These are phyloP conservation scores for Globisporangium viniferum DNA, from an alignment of 352 stramenopile genomes.

Conservation along the genomic window DNA sequence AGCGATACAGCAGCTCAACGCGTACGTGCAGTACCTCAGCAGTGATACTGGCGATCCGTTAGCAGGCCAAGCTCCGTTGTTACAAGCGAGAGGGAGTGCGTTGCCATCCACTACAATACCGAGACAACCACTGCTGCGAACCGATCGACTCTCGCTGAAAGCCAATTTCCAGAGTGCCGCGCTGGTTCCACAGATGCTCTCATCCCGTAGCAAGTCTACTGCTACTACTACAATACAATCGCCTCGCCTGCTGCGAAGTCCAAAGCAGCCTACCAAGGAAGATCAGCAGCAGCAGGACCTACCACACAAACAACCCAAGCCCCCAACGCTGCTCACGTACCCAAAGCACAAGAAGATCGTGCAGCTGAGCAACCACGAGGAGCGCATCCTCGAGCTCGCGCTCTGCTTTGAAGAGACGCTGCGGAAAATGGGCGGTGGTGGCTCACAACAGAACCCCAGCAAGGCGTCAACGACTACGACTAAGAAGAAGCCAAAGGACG, in stretches of 20 bases:
- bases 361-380: conserved; percentile 43
- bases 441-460: background rate
- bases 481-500: background rate
- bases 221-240: background rate
- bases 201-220: conserved; percentile 13
- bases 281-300: conserved; percentile 4
- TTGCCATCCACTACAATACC: background rate
- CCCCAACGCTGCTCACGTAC: conserved; percentile 1
- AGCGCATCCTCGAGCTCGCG: conserved; percentile 31
- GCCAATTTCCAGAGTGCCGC: conserved; percentile 7
- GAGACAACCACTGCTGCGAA: background rate
- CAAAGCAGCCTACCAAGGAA: background rate
- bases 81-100: background rate
- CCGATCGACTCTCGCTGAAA: conserved; percentile 14
- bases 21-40: conserved; percentile 28
- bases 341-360: conserved; percentile 26
- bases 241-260: background rate
- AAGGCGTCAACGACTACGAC: background rate
- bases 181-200: conserved; percentile 21
- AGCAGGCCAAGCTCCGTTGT: background rate
- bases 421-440: background rate
- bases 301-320: background rate
- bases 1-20: conserved; percentile 17
- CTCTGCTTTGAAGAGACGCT: conserved; percentile 33
- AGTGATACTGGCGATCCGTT: background rate